These are phyloP conservation scores for Yamadazyma diddensiae DNA, from an alignment of 1,139 yeast species.

Conservation along the genomic window DNA sequence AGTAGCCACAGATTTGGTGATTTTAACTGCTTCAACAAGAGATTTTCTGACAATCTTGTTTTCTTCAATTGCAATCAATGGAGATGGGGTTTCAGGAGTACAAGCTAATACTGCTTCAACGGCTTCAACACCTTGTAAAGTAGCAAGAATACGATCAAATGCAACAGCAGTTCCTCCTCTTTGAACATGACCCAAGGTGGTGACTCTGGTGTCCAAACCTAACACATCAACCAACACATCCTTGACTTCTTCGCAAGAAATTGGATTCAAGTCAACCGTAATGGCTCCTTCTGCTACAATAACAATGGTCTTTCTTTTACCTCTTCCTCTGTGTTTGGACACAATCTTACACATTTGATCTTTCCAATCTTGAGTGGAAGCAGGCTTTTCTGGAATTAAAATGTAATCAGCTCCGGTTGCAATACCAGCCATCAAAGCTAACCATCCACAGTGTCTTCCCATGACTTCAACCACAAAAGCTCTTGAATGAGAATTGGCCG, in stretches of 20 bases:
- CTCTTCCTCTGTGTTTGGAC: slow-evolving; percentile 74
- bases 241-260: slow-evolving; percentile 75
- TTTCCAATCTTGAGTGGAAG: slow-evolving; percentile 65
- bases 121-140: slow-evolving; percentile 97
- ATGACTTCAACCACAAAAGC: slow-evolving; percentile 97
- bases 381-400: slow-evolving; percentile 86
- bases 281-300: slow-evolving; percentile 98
- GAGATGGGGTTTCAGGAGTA: slow-evolving; percentile 90
- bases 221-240: slow-evolving; percentile 67
- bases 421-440: slow-evolving; percentile 93
- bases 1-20: slow-evolving; percentile 82
- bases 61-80: slow-evolving; percentile 88
- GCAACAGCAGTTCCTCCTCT: slow-evolving; percentile 99
- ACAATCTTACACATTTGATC: slow-evolving; percentile 71
- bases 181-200: slow-evolving; percentile 95
- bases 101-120: slow-evolving; percentile 87
- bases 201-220: slow-evolving; percentile 90
- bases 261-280: slow-evolving; percentile 76
- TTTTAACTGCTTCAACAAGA: slow-evolving; percentile 81
- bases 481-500: slow-evolving; percentile 94
- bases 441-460: slow-evolving; percentile 99
- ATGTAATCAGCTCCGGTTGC: slow-evolving; percentile 95
- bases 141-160: slow-evolving; percentile 83
- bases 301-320: slow-evolving; percentile 91
- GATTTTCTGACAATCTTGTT: slow-evolving; percentile 83